phyloP scores from a whole-genome alignment of 306 rosid species.

The Oxytropis ochrocephala region DNA sequence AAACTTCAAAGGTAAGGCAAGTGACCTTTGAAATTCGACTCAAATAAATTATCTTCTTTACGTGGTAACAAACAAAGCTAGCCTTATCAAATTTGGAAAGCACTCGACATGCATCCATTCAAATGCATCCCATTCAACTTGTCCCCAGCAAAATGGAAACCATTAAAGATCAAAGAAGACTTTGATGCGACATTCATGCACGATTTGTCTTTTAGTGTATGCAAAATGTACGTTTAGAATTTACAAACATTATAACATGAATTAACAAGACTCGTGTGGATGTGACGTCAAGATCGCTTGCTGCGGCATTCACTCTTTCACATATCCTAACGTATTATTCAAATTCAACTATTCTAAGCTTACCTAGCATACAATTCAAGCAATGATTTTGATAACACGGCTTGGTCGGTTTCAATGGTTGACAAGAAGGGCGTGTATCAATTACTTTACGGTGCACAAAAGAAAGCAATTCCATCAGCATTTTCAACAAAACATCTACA shows the following conservation, averaged over 20 bases:
- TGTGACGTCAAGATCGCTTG: no score
- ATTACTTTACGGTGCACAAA: constrained; percentile 58
- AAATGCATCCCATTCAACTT: constrained; percentile 74
- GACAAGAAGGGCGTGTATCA: constrained; percentile 72
- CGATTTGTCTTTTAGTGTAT: not conserved
- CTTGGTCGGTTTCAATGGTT: constrained; percentile 44
- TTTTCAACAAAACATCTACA: constrained; percentile 60
- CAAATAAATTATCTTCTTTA: constrained; percentile 80
- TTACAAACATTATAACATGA: not conserved
- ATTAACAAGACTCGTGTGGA: no score
- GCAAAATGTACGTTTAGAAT: not conserved
- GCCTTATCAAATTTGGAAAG: constrained; percentile 75
- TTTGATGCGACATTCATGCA: not conserved
- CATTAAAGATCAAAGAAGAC: constrained; percentile 22
- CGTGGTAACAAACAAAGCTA: constrained; percentile 82
- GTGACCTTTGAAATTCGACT: constrained; percentile 69
- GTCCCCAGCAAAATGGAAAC: constrained; percentile 50
- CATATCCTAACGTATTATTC: no score
- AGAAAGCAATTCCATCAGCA: constrained; percentile 68
- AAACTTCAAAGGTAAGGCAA: constrained; percentile 17
- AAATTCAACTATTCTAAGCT: no score
- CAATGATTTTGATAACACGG: constrained; percentile 51
- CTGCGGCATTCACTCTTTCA: no score
- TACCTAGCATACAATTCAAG: constrained; percentile 81
- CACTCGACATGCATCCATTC: constrained; percentile 94